Evolutionary conservation across 768 basidiomycete species (phyloP), one percentile per base, ranked within the genome.

Genomic region (Tephrocybe rancida): DNA sequence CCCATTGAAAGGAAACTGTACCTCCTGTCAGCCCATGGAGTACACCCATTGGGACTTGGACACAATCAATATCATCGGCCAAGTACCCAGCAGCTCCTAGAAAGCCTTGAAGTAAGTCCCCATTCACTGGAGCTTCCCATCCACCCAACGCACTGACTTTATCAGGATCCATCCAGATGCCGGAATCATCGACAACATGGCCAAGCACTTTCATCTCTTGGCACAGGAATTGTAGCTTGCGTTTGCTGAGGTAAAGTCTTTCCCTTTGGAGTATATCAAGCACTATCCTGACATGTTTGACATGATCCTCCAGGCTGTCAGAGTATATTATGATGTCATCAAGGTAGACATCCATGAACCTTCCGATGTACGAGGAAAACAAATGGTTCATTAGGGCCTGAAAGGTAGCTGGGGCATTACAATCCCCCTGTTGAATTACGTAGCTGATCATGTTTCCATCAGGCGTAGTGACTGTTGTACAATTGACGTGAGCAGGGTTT

Each of bases 381-480:
- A 48, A 29, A 35, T 48, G 39, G 10, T 50, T 54, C 52, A 54
- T 54, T 1, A 77, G 57, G 0, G 64, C 44, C 49, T 77, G 75
- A 52, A 70, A 78, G 72, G 77, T 0, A 68, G 39, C 52, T 8
- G 52, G 52, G 8, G 44, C 39, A 24, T 54, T 54, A 10, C 46
- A 48, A 19, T 54, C 46, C 0, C 52, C 52, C 11, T 24, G 19
- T 14, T 54, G 52, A 3, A 46, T 16, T 0, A 54, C 30, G 3
- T 48, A 5, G 13, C 52, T 54, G 19, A 48, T 38, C 22, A 54
- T 54, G 29, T 41, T 54, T 0, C 52, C 48, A 50, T 55, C 55
- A 9, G 49, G 49, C 1, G 49, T 59, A 0, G 41, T 52, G 1
- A 52, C 48, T 0, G 59, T 34, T 3, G 62, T 56, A 0, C 54